Evolutionary conservation across 2,329 filamentous ascomycete species (phyloP).

Genomic region (Pseudocercospora musae): DNA sequence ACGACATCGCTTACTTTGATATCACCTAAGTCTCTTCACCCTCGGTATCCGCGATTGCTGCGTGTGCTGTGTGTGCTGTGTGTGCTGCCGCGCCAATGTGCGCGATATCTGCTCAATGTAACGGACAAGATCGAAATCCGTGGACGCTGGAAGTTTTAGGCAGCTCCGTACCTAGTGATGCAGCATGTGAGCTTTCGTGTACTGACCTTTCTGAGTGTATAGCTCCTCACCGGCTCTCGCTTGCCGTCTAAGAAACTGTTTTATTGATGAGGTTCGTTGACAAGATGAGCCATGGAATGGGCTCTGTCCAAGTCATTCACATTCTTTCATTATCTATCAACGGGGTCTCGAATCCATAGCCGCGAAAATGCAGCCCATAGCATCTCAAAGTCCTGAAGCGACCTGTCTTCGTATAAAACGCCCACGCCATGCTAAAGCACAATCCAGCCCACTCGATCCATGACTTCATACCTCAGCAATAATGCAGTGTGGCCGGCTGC

Average conservation of each 20-base stretch:
- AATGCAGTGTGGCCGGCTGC: constrained; percentile 6
- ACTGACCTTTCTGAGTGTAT: background rate
- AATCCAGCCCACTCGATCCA: constrained; percentile 3
- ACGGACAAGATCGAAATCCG: background rate
- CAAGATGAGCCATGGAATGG: background rate
- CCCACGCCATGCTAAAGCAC: constrained; percentile 32
- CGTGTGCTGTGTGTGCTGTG: background rate
- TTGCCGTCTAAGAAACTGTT: background rate
- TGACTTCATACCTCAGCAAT: constrained; percentile 8
- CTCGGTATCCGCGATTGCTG: background rate
- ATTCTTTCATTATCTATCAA: background rate
- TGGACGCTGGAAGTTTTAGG: background rate
- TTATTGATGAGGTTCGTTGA: background rate
- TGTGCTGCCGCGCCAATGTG: background rate
- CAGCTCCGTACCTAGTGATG: background rate
- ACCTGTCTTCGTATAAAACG: constrained; percentile 17
- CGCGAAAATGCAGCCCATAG: background rate
- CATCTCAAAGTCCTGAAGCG: background rate
- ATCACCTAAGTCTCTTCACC: too few relatives aligned
- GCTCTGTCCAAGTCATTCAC: background rate
- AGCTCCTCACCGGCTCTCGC: background rate
- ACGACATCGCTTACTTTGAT: too few relatives aligned
- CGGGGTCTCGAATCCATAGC: background rate
- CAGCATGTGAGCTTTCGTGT: background rate
- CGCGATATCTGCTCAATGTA: background rate